Evolutionary conservation across 1,284 basidiomycete species (phyloP), one percentile per base, ranked within the genome.

Genomic region (Agaricales sp.): DNA sequence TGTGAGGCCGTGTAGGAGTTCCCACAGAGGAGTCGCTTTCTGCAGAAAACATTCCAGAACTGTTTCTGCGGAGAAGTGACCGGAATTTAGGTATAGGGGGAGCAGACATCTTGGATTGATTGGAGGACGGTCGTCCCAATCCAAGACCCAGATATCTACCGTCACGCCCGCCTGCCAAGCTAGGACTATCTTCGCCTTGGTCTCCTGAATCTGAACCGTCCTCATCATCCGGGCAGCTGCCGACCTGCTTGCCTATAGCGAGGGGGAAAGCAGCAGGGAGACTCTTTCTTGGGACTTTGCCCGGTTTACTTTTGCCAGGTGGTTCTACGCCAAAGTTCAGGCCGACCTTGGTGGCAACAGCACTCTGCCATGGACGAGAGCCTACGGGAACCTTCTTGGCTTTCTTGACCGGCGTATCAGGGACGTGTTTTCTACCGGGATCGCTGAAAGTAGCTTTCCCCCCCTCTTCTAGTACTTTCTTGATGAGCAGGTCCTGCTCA

Each of bases 351-450:
- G 70, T 63, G 4, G 83, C 72, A 12, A 87, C 73, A 2, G 85
- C 84, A 58, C 84, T 87, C 61, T 87, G 85, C 84, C 85, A 87
- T 2, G 81, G 83, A 8, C 85, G 70, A 44, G 75, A 74, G 39
- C 71, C 69, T 24, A 68, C 68, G 41, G 85, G 64, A 55, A 76
- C 72, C 26, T 76, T 79, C 63, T 82, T 82, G 51, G 70, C 62
- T 58, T 74, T 80, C 70, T 90, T 90, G 43, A 87, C 82, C 0
- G 87, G 87, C 2, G 87, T 90, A 0, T 82, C 85, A 3, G 87
- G 87, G 16, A 41, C 39, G 13, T 78, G 76, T 46, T 70, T 78
- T 67, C 84, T 87, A 16, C 39, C 39, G 24, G 65, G 61, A 48
- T 70, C 73, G 47, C 72, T 70, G 46, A 63, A 59, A 48, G 66